Evolutionary conservation across 2,329 filamentous ascomycete species (phyloP).

Genomic region (Diaporthe sp.): DNA sequence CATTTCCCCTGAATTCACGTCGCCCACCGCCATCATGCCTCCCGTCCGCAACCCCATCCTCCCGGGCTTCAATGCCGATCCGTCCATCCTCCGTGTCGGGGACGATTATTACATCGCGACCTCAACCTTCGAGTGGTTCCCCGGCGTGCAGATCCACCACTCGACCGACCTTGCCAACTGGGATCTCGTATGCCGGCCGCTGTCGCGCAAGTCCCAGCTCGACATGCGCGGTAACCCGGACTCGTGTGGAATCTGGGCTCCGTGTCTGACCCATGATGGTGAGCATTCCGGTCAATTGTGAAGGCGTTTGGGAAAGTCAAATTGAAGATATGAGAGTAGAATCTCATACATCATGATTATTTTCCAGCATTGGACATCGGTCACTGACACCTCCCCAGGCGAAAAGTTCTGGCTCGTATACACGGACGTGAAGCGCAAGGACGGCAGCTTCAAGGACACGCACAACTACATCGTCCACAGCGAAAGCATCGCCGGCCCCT

Average conservation of each 20-base stretch:
- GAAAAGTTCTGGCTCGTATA: conserved; percentile 74
- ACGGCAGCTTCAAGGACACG: conserved; percentile 75
- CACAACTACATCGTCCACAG: conserved; percentile 75
- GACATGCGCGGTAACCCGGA: conserved; percentile 73
- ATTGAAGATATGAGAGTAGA: background rate
- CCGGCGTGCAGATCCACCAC: conserved; percentile 69
- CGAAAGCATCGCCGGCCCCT: conserved; percentile 68
- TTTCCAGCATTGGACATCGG: background rate
- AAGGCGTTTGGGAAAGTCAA: no score
- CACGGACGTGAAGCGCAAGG: conserved; percentile 77
- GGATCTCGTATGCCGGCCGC: conserved; percentile 61
- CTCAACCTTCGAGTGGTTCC: conserved; percentile 70
- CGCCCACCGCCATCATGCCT: conserved; percentile 56
- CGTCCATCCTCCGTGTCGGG: conserved; percentile 66
- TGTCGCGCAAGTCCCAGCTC: conserved; percentile 64
- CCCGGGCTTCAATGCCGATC: conserved; percentile 70
- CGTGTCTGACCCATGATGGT: conserved; percentile 73
- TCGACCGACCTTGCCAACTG: conserved; percentile 68
- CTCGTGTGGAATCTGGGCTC: conserved; percentile 75
- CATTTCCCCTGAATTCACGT: background rate
- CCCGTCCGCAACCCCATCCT: conserved; percentile 67
- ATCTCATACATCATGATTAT: background rate
- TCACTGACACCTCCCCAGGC: background rate
- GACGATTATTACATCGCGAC: conserved; percentile 69
- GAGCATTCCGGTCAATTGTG: background rate